Conservation (phyloP, 768 basidiomycete species). For the Calocybe cyanea region DNA sequence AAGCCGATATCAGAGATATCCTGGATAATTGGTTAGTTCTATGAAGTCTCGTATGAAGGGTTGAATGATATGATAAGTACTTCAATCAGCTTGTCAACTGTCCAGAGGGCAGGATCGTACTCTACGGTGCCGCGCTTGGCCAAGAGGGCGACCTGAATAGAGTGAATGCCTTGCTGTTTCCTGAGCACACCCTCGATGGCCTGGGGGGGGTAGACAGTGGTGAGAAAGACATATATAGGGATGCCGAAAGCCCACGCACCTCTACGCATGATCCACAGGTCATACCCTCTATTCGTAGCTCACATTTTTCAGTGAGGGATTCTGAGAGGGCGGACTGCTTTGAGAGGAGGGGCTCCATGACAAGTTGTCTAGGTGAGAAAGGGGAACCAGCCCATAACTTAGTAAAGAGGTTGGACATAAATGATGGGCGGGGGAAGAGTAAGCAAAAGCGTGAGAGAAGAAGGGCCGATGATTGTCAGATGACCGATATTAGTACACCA, state of each 20-base stretch:
- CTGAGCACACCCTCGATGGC: no score
- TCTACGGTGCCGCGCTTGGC: conserved; percentile 92
- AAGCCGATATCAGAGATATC: conserved; percentile 94
- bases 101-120: conserved; percentile 84
- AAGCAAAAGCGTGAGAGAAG: conserved; percentile 6
- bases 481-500: no score
- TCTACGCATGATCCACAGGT: no score
- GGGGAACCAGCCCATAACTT: conserved; percentile 19
- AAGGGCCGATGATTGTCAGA: not conserved
- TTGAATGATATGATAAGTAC: conserved; percentile 38
- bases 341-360: conserved; percentile 14
- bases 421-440: not conserved
- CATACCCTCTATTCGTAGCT: conserved; percentile 32
- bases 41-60: conserved; percentile 1
- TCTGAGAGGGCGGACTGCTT: conserved; percentile 20
- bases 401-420: conserved; percentile 13
- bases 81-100: conserved; percentile 68
- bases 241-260: no score
- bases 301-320: conserved; percentile 51
- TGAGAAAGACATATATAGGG: no score
- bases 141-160: conserved; percentile 92
- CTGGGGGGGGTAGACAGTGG: no score
- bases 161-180: conserved; percentile 46
- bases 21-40: conserved; percentile 34
- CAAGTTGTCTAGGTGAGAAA: conserved; percentile 16